Evolutionary conservation across 2,329 filamentous ascomycete genomes (phyloP).

Genomic region (Pseudopyrenochaeta lycopersici): DNA sequence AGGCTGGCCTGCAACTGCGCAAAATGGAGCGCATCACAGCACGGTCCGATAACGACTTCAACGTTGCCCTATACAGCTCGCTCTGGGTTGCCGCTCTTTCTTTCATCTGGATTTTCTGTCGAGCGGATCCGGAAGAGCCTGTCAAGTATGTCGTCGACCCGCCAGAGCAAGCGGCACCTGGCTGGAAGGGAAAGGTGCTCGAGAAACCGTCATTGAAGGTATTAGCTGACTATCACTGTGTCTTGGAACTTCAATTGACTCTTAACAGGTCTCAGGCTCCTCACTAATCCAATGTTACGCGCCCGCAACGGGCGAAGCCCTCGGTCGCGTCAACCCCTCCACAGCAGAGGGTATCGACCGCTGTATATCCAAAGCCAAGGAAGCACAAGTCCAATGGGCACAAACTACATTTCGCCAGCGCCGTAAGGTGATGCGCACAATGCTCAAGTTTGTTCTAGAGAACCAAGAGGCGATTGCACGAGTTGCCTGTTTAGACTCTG

Average conservation of each 20-base stretch:
- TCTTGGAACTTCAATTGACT: slow-evolving; percentile 9
- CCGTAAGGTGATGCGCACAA: slow-evolving; percentile 78
- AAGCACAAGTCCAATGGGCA: slow-evolving; percentile 81
- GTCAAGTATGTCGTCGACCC: slow-evolving; percentile 69
- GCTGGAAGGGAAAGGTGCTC: slow-evolving; percentile 65
- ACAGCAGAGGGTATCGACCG: slow-evolving; percentile 81
- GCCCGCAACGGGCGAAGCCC: slow-evolving; percentile 85
- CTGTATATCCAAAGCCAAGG: slow-evolving; percentile 75
- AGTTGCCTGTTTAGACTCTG: slow-evolving; percentile 88
- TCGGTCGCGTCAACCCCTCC: slow-evolving; percentile 80
- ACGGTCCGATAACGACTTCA: slow-evolving; percentile 34
- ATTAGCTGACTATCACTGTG: background rate
- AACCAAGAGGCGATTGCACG: slow-evolving; percentile 88
- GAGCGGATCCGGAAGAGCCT: slow-evolving; percentile 49
- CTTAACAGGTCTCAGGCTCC: slow-evolving; percentile 64
- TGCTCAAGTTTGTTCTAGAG: slow-evolving; percentile 84
- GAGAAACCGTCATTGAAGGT: slow-evolving; percentile 70
- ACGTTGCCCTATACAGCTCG: slow-evolving; percentile 22
- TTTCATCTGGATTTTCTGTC: slow-evolving; percentile 36
- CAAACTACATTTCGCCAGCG: slow-evolving; percentile 80
- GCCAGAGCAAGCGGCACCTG: slow-evolving; percentile 67
- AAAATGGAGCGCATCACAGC: slow-evolving; percentile 37
- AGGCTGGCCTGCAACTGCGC: slow-evolving; percentile 10
- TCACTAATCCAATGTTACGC: slow-evolving; percentile 83
- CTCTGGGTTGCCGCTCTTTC: slow-evolving; percentile 33